These are phyloP conservation scores for Botrytis medusae DNA, from an alignment of 2,329 filamentous ascomycete species.

Conservation along the genomic window DNA sequence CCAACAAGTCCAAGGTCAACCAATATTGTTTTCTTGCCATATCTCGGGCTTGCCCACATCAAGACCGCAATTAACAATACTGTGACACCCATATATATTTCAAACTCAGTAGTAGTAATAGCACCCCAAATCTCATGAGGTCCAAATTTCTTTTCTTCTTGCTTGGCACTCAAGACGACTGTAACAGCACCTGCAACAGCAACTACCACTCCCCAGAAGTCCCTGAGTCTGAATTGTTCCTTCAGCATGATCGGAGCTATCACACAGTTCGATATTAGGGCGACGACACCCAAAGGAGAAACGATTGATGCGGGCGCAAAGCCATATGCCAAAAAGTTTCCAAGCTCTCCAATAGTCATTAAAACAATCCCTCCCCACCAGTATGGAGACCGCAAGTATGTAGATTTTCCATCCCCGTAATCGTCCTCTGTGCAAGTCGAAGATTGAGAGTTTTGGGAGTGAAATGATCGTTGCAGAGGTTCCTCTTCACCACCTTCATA, in stretches of 20 bases:
- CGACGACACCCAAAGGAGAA: conserved; percentile 93
- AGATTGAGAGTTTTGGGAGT: conserved; percentile 45
- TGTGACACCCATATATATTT: conserved; percentile 83
- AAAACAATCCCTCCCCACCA: conserved; percentile 96
- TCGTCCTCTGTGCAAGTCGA: conserved; percentile 43
- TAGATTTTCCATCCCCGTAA: conserved; percentile 46
- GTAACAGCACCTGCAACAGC: conserved; percentile 86
- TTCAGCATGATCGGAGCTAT: conserved; percentile 94
- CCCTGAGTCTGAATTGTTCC: conserved; percentile 79
- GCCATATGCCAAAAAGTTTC: conserved; percentile 95
- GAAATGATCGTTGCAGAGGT: conserved; percentile 53
- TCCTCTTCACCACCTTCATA: conserved; percentile 49
- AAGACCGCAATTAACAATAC: conserved; percentile 69
- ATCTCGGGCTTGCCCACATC: conserved; percentile 79
- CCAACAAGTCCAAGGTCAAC: conserved; percentile 93
- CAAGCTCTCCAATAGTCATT: conserved; percentile 89
- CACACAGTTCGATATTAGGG: conserved; percentile 92
- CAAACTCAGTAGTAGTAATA: conserved; percentile 85
- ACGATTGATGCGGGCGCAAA: conserved; percentile 98
- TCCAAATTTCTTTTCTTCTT: conserved; percentile 85
- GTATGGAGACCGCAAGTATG: conserved; percentile 86
- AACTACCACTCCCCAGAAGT: conserved; percentile 85
- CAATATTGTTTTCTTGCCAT: conserved; percentile 82
- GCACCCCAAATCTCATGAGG: conserved; percentile 87
- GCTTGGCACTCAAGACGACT: conserved; percentile 87